Percentiles rank a stretch among this genome's conserved stretches.
Conservation (phyloP, 2,329 filamentous ascomycete genomes). For the Microsporum audouinii region DNA sequence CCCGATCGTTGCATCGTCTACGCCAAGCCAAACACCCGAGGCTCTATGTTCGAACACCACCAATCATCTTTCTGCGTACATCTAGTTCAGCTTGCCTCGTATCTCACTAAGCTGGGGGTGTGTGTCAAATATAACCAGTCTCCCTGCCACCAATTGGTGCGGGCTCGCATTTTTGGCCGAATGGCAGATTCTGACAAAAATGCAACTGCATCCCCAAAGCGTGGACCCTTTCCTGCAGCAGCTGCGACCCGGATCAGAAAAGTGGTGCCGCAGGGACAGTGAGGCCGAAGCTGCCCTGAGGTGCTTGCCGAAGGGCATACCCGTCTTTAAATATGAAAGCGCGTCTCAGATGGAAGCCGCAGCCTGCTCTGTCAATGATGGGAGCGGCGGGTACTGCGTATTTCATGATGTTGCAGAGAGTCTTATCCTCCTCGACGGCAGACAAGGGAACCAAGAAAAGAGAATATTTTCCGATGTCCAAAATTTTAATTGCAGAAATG, state of each 20-base stretch:
- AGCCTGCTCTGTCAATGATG: conserved; percentile 6
- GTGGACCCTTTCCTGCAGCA: neutral
- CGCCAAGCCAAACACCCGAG: too few species aligned
- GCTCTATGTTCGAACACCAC: too few species aligned
- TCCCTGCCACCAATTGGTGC: too few species aligned
- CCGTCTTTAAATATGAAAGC: conserved; percentile 10
- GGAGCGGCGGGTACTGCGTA: conserved; percentile 6
- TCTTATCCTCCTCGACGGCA: neutral
- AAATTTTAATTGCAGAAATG: conserved; percentile 4
- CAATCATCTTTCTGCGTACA: too few species aligned
- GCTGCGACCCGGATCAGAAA: neutral
- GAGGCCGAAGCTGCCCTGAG: too few species aligned
- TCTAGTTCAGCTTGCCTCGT: too few species aligned
- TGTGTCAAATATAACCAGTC: too few species aligned
- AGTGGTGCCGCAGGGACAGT: neutral
- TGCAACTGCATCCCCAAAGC: neutral
- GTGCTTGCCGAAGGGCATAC: conserved; percentile 6
- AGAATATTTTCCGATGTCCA: neutral
- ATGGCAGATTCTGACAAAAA: neutral
- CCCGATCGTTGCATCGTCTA: too few species aligned
- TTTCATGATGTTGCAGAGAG: conserved; percentile 5
- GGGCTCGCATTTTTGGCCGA: too few species aligned
- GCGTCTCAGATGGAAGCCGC: conserved; percentile 5
- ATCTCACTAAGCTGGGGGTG: too few species aligned
- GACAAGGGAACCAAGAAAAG: neutral